A percentile compares a stretch with the other conserved stretches of the same genome.
Conservation (phyloP, 148 eudicot species). For the Heliamphora exappendiculata region DNA sequence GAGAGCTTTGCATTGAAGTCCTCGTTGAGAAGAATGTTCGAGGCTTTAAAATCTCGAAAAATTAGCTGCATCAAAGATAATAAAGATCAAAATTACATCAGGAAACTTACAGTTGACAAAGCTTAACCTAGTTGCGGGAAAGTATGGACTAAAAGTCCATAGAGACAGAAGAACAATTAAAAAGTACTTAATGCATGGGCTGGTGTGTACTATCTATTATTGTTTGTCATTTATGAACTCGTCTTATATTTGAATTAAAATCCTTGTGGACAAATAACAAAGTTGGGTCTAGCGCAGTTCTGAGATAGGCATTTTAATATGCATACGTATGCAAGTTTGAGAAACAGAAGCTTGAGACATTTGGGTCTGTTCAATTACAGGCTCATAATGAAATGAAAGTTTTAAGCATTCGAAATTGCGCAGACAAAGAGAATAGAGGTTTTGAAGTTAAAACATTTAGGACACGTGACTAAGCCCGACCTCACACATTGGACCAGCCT, state of each 20-base stretch:
- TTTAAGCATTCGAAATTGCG: too few relatives aligned
- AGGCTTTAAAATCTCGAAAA: constrained; percentile 87
- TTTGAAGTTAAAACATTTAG: too few relatives aligned
- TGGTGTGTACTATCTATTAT: not conserved
- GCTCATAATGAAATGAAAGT: too few relatives aligned
- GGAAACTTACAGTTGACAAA: not conserved
- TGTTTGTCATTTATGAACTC: not conserved
- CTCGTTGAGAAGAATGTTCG: constrained; percentile 85
- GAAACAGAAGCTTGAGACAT: too few relatives aligned
- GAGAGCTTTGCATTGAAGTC: constrained; percentile 88
- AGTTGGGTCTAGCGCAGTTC: too few relatives aligned
- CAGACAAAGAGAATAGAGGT: too few relatives aligned
- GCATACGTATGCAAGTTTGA: too few relatives aligned
- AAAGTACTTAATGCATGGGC: not conserved
- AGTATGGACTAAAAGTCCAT: not conserved
- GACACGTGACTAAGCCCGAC: too few relatives aligned
- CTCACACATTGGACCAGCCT: too few relatives aligned
- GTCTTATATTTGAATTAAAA: not conserved
- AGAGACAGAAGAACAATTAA: not conserved
- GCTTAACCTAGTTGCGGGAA: not conserved
- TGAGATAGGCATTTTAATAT: too few relatives aligned
- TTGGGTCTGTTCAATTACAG: too few relatives aligned
- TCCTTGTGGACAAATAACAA: too few relatives aligned
- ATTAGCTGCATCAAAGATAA: constrained; percentile 52
- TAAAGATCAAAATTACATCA: constrained; percentile 8